Percentiles rank a stretch among this genome's conserved stretches.
These are phyloP conservation scores for Penicillium longicatenatum DNA, from an alignment of 495 filamentous ascomycete genomes.

Conservation along the genomic window DNA sequence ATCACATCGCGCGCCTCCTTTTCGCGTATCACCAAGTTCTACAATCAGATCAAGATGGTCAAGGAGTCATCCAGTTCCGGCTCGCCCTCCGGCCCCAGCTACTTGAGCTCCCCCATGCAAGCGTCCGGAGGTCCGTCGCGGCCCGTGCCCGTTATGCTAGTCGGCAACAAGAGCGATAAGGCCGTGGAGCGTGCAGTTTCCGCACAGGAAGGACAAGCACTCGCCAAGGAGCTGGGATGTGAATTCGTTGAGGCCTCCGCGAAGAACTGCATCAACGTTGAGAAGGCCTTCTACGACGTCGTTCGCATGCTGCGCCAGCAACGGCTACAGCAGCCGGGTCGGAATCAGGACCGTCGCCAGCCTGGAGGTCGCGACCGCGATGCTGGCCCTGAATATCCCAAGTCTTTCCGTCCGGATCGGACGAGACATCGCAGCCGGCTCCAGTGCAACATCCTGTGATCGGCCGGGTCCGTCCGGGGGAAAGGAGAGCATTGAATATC, in stretches of 20 bases:
- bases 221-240: constrained; percentile 90
- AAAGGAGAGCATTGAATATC: constrained; percentile 8
- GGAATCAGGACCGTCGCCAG: constrained; percentile 43
- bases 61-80: constrained; percentile 86
- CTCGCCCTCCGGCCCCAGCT: constrained; percentile 59
- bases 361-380: constrained; percentile 44
- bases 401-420: constrained; percentile 46
- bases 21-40: constrained; percentile 89
- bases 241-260: constrained; percentile 98
- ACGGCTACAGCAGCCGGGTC: constrained; percentile 57
- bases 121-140: constrained; percentile 58
- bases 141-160: constrained; percentile 93
- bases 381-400: constrained; percentile 45
- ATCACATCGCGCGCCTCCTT: constrained; percentile 96
- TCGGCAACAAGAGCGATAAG: constrained; percentile 97
- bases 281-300: constrained; percentile 98
- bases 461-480: constrained; percentile 21
- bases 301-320: constrained; percentile 86
- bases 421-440: constrained; percentile 41
- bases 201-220: constrained; percentile 89
- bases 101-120: constrained; percentile 69
- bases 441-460: constrained; percentile 47
- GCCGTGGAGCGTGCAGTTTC: constrained; percentile 95
- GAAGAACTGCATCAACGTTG: constrained; percentile 99
- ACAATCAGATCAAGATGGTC: constrained; percentile 95